Evolutionary conservation across 352 stramenopile genomes (phyloP).

Genomic region (Phytophthora melonis): DNA sequence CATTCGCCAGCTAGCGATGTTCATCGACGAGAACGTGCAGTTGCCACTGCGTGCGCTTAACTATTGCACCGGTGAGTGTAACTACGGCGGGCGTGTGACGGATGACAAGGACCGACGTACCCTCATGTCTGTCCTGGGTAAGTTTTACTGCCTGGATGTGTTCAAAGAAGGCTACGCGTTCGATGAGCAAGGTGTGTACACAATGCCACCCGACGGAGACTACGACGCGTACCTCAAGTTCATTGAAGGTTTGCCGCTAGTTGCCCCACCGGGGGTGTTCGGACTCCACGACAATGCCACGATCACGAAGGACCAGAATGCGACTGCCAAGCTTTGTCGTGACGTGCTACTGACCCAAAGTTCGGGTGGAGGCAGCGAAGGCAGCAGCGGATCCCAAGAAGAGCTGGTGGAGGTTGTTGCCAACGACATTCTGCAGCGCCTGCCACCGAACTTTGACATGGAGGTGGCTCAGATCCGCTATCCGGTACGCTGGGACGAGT

Average conservation of each 20-base stretch:
- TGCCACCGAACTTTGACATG: slow-evolving; percentile 94
- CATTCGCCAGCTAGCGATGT: slow-evolving; percentile 93
- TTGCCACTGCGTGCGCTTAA: slow-evolving; percentile 79
- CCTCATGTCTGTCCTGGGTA: slow-evolving; percentile 72
- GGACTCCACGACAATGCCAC: slow-evolving; percentile 95
- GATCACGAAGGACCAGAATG: slow-evolving; percentile 96
- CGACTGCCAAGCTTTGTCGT: slow-evolving; percentile 94
- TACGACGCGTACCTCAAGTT: slow-evolving; percentile 85
- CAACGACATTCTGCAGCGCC: slow-evolving; percentile 85
- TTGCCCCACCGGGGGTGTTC: slow-evolving; percentile 92
- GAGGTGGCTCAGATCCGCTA: slow-evolving; percentile 93
- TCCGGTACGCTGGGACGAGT: slow-evolving; percentile 93
- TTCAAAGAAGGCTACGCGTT: slow-evolving; percentile 73
- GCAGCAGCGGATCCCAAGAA: slow-evolving; percentile 83
- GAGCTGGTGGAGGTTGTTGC: slow-evolving; percentile 90
- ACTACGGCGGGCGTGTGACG: slow-evolving; percentile 88
- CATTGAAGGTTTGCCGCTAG: slow-evolving; percentile 89
- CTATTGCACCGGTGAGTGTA: slow-evolving; percentile 89
- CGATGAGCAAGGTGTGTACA: slow-evolving; percentile 77
- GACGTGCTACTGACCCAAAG: slow-evolving; percentile 94
- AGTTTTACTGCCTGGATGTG: slow-evolving; percentile 81
- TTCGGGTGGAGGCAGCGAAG: slow-evolving; percentile 69
- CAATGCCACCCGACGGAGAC: slow-evolving; percentile 72
- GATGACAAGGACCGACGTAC: slow-evolving; percentile 88
- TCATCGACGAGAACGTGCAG: slow-evolving; percentile 91